Evolutionary conservation across 805 yeast species (phyloP).

Genomic region (Torulaspora gathmanii): DNA sequence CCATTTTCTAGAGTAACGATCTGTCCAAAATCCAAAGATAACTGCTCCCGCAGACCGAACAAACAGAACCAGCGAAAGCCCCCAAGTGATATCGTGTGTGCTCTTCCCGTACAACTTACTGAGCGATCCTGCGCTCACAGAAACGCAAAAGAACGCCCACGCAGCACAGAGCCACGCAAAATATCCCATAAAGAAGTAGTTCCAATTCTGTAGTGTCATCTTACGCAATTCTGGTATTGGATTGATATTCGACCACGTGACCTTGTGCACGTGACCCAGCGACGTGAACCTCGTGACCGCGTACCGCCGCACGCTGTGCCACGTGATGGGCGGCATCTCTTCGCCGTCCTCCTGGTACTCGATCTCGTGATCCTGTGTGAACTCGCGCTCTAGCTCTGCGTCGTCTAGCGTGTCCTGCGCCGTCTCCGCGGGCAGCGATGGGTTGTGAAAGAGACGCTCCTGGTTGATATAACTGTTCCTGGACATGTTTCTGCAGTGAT

Average conservation of each 20-base stretch:
- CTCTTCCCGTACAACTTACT: conserved; percentile 45
- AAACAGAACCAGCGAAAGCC: conserved; percentile 67
- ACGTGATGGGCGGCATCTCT: conserved; percentile 5
- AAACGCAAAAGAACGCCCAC: conserved; percentile 62
- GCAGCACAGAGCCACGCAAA: conserved; percentile 71
- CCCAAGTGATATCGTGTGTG: conserved; percentile 60
- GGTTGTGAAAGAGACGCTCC: conserved; percentile 9
- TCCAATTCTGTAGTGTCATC: conserved; percentile 46
- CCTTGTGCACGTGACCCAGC: conserved; percentile 26
- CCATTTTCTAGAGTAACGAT: conserved; percentile 63
- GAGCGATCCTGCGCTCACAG: conserved; percentile 49
- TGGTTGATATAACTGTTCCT: not conserved
- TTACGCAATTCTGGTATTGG: conserved; percentile 42
- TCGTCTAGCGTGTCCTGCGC: conserved; percentile 12
- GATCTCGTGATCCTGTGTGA: conserved; percentile 8
- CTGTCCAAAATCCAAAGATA: conserved; percentile 58
- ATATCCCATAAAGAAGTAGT: conserved; percentile 54
- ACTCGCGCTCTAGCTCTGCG: conserved; percentile 10
- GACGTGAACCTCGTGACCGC: conserved; percentile 28
- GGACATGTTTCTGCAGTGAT: no score
- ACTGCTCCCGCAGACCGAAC: conserved; percentile 68
- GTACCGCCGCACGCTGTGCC: conserved; percentile 17
- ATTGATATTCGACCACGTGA: conserved; percentile 33
- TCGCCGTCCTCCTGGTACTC: conserved; percentile 14
- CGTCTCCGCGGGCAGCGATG: conserved; percentile 13